Conservation (phyloP, 2,329 filamentous ascomycete species). For the Ophiocordyceps camponoti-rufipedis region DNA sequence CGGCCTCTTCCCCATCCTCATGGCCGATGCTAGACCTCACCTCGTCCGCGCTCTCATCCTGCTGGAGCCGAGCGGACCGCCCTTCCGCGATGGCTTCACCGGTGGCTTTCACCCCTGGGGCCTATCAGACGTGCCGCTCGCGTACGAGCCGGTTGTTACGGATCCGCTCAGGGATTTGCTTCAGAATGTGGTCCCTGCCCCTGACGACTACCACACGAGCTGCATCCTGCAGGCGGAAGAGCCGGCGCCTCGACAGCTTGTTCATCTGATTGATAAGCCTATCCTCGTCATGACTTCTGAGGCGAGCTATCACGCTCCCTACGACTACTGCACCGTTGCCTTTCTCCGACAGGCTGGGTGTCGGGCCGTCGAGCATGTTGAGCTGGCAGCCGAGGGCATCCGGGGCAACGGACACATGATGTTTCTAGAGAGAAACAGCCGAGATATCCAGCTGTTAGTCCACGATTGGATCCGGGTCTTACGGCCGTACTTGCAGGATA, state of each 20-base stretch:
- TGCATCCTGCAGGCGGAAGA: conserved; percentile 15
- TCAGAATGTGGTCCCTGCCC: conserved; percentile 10
- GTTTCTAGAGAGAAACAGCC: conserved; percentile 29
- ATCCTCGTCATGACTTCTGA: conserved; percentile 15
- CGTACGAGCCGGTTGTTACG: conserved; percentile 23
- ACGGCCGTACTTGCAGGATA: not conserved
- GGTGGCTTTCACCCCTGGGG: conserved; percentile 24
- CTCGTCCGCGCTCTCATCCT: conserved; percentile 22
- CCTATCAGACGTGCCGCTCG: conserved; percentile 27
- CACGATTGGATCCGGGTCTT: conserved; percentile 6
- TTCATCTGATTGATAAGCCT: conserved; percentile 4
- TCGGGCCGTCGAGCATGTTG: conserved; percentile 13
- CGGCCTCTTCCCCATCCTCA: conserved; percentile 20
- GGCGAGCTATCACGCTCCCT: conserved; percentile 25
- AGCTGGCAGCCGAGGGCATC: conserved; percentile 19
- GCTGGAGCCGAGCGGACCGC: conserved; percentile 28
- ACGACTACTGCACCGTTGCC: conserved; percentile 23
- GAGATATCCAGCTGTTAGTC: conserved; percentile 13
- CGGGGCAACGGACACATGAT: conserved; percentile 28
- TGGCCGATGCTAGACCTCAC: conserved; percentile 21
- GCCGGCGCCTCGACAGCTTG: conserved; percentile 4
- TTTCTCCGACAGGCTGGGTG: conserved; percentile 25
- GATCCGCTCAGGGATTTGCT: conserved; percentile 16
- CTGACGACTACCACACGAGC: conserved; percentile 6
- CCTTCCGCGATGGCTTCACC: conserved; percentile 18